Evolutionary conservation across 2,329 filamentous ascomycete genomes (phyloP).

Genomic region (Fusarium euwallaceae): DNA sequence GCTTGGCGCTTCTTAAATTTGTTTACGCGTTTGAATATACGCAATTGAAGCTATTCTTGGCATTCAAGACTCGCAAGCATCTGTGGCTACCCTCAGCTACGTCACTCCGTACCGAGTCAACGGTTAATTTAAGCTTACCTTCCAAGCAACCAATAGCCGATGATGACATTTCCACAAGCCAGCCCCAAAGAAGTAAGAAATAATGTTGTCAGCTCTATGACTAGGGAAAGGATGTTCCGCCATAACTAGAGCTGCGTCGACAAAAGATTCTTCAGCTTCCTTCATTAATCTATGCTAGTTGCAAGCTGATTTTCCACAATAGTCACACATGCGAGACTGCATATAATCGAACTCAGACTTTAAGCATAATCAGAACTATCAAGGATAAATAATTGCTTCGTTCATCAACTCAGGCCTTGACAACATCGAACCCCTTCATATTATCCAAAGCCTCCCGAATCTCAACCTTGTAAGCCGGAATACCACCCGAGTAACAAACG

Average conservation of each 20-base stretch:
- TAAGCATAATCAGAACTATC: background rate
- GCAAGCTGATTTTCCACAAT: background rate
- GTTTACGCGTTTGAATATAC: background rate
- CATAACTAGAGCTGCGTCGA: background rate
- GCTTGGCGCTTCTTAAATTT: background rate
- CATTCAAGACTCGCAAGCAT: background rate
- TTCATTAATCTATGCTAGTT: background rate
- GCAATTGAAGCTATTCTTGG: background rate
- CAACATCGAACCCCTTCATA: conserved; percentile 38
- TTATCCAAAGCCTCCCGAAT: conserved; percentile 37
- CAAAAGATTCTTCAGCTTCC: background rate
- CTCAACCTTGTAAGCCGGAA: conserved; percentile 51
- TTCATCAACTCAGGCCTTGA: conserved; percentile 19
- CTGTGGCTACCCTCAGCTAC: background rate
- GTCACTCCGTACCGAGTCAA: background rate
- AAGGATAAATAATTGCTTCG: background rate
- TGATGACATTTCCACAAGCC: background rate
- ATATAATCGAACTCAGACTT: background rate
- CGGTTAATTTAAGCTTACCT: background rate
- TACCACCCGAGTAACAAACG: conserved; percentile 61
- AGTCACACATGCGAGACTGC: background rate
- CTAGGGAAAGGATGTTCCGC: background rate
- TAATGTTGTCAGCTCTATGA: background rate
- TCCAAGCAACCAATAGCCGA: background rate
- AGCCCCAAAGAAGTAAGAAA: background rate